A percentile compares a stretch with the other conserved stretches of the same genome.
Evolutionary conservation across 805 yeast genomes (phyloP).

Genomic region (Suhomyces sp.): DNA sequence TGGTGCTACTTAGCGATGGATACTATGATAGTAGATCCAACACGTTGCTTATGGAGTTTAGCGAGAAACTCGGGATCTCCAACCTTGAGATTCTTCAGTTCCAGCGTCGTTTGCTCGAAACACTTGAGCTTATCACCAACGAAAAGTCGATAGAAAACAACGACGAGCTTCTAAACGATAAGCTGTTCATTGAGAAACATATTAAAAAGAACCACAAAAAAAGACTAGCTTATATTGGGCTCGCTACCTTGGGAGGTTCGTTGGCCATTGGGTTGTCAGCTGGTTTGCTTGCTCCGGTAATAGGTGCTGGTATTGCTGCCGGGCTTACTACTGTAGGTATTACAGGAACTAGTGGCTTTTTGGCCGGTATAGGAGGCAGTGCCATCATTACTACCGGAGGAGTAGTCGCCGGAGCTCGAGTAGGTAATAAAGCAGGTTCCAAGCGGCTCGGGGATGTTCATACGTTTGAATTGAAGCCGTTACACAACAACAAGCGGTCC

Average conservation of each 20-base stretch:
- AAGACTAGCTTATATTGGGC: conserved; percentile 81
- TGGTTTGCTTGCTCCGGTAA: conserved; percentile 94
- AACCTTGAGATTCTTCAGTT: conserved; percentile 79
- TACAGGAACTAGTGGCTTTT: conserved; percentile 85
- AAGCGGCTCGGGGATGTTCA: conserved; percentile 86
- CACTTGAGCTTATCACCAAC: conserved; percentile 74
- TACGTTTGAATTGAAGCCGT: conserved; percentile 90
- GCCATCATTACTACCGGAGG: conserved; percentile 91
- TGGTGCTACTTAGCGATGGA: conserved; percentile 76
- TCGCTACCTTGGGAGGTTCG: conserved; percentile 96
- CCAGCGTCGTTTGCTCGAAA: conserved; percentile 86
- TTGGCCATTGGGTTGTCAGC: conserved; percentile 92
- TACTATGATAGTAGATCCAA: conserved; percentile 88
- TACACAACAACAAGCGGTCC: conserved; percentile 86
- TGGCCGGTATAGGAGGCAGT: conserved; percentile 97
- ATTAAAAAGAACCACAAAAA: conserved; percentile 62
- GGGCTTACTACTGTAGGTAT: conserved; percentile 94
- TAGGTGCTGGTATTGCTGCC: conserved; percentile 97
- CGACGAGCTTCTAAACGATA: conserved; percentile 73
- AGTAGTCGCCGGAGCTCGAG: conserved; percentile 84
- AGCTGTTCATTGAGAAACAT: conserved; percentile 67
- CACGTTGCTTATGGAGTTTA: conserved; percentile 68
- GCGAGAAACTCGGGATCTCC: conserved; percentile 54
- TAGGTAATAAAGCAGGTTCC: conserved; percentile 83
- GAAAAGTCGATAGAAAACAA: conserved; percentile 55